Base-by-base conservation (phyloP, 139 green algal genomes). In the Chlamydomonas applanata region DNA sequence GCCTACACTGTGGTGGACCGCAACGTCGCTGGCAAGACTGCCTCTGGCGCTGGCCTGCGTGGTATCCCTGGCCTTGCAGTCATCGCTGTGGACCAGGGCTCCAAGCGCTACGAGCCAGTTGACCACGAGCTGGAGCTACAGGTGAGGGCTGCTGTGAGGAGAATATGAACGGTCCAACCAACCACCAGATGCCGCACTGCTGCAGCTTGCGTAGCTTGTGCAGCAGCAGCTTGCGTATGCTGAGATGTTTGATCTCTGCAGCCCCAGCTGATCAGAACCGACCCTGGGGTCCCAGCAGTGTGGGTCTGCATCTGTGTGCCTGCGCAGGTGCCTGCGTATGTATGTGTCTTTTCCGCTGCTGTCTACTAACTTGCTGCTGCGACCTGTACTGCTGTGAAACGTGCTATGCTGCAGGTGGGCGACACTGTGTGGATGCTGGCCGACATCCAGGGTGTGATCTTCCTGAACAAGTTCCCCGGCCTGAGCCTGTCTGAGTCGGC, bases 341-440 rank as follows among this genome's bases (percentile, higher is more conserved):
- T n/a, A n/a, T n/a, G n/a, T n/a, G n/a, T n/a, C n/a, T n/a, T n/a
- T n/a, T n/a, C n/a, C n/a, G n/a, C n/a, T n/a, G n/a, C n/a, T n/a
- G n/a, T n/a, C n/a, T n/a, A n/a, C n/a, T n/a, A n/a, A n/a, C n/a
- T n/a, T n/a, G n/a, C n/a, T n/a, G n/a, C n/a, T n/a, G n/a, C n/a
- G n/a, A n/a, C n/a, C n/a, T n/a, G n/a, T n/a, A n/a, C n/a, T n/a
- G n/a, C n/a, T n/a, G n/a, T n/a, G n/a, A n/a, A n/a, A n/a, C n/a
- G n/a, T n/a, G n/a, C n/a, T n/a, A n/a, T n/a, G n/a, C n/a, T 89
- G 25, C 40, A 90, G 69, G 69, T 71, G 14, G 93, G 81, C 11
- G 91, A 97, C 75, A 68, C 84, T 0, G 82, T 96, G 16, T 93
- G 88, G 84, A 94, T 97, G 81, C 53, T 61, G 16, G 33, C 74